phyloP scores from a whole-genome alignment of 805 yeast genomes.

The Ogataea allantospora region DNA sequence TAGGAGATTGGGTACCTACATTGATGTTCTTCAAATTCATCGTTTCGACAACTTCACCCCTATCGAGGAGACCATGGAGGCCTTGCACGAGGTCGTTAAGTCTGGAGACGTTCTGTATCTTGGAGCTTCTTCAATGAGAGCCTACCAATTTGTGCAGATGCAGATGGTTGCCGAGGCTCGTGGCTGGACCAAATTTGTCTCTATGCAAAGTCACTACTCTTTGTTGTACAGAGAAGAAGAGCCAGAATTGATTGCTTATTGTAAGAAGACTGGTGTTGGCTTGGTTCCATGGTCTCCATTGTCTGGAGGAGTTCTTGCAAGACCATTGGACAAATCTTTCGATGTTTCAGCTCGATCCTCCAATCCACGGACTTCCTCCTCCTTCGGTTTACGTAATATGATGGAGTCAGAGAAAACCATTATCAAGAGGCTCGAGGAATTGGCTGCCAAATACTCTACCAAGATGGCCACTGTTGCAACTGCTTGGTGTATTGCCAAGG shows the following conservation, averaged over 20 bases:
- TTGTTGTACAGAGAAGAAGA: slow-evolving; percentile 61
- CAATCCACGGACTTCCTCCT: not conserved
- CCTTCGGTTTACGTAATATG: slow-evolving; percentile 19
- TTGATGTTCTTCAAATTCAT: slow-evolving; percentile 57
- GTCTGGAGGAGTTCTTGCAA: slow-evolving; percentile 47
- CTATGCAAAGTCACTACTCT: slow-evolving; percentile 59
- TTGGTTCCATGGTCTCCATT: slow-evolving; percentile 59
- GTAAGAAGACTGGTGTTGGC: slow-evolving; percentile 51
- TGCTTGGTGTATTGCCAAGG: slow-evolving; percentile 55
- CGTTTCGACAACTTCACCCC: slow-evolving; percentile 49
- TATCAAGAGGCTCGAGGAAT: slow-evolving; percentile 51
- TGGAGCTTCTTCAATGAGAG: slow-evolving; percentile 63
- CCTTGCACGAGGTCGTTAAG: slow-evolving; percentile 51
- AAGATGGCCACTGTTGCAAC: slow-evolving; percentile 54
- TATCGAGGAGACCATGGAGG: slow-evolving; percentile 53
- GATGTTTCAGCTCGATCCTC: slow-evolving; percentile 9
- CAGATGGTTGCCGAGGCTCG: slow-evolving; percentile 56
- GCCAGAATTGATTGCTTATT: slow-evolving; percentile 57
- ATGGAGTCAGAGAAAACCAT: slow-evolving; percentile 34
- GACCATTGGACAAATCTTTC: slow-evolving; percentile 35
- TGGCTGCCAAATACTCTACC: slow-evolving; percentile 46
- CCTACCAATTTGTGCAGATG: slow-evolving; percentile 51
- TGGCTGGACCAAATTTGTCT: slow-evolving; percentile 57
- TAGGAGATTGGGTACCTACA: slow-evolving; percentile 49
- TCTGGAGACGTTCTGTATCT: slow-evolving; percentile 51